Evolutionary conservation across 1,284 basidiomycete genomes (phyloP), one percentile per base, ranked within the genome.

Genomic region (Leccinum pachyderme): DNA sequence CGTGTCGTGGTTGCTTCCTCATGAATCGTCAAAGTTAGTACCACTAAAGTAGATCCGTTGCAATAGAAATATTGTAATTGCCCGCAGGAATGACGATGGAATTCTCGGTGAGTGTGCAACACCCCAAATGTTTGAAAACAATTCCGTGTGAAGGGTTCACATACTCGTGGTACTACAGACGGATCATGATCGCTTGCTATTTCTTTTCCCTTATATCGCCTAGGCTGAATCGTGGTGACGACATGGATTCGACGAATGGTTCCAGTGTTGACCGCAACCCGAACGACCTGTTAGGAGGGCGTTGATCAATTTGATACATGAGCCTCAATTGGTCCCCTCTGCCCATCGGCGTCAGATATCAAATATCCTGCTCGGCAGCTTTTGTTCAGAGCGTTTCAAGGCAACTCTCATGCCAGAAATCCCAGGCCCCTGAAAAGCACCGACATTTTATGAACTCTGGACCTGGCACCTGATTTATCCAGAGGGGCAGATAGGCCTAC

Each of bases 1-100:
- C 64, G 79, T 39, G 81, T 78, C 41, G 63, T 73, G 28, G 41
- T 44, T 4, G 47, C 47, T 50, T 28, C 48, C 2, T 61, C 53
- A 8, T 63, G 39, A 68, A 29, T 18, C 45, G n/a, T 39, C 13
- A 27, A 31, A 41, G 11, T 22, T 18, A 43, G 45, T 31, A 9
- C 4, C 22, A 31, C 18, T 47, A 27, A 13, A 33, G 24, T 39
- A 32, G 8, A 22, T 35, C 41, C 31, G n/a, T 44, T 59, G 12
- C 47, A 43, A 49, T 39, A 50, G 29, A 33, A 44, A 52, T 41
- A 45, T 51, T 53, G 39, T 49, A 51, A 43, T 46, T n/a, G 4
- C 39, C 22, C 9, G 5, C 39, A 32, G 44, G 41, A 51, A 47
- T 52, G 18, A 43, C 5, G 28, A 52, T 31, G 11, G 57, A 41